Base-by-base conservation (phyloP, 2,329 filamentous ascomycete genomes). In the Pseudogymnoascus sp. region DNA sequence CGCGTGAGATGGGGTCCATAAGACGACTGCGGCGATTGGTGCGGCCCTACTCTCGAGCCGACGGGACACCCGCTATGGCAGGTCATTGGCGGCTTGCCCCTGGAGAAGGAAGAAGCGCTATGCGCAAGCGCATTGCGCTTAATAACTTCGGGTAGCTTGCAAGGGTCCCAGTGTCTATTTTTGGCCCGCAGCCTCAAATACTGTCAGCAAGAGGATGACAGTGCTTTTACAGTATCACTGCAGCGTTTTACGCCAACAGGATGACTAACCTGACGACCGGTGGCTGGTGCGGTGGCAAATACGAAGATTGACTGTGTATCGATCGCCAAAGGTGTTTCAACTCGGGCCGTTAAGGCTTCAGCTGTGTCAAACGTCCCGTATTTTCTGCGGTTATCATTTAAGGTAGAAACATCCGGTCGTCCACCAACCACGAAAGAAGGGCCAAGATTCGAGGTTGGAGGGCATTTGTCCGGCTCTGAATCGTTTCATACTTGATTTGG, bases 341-440 rank as follows among this genome's bases (percentile, higher is more conserved):
- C 47, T 54, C 47, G 47, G 47, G 47, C 47, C 47, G 47, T 54
- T 54, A 54, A 54, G 47, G 47, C 47, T 33, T 54, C 47, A 54
- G 47, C 47, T 54, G 47, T 54, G 47, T 54, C 47, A 54, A 54
- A 33, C 33, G 47, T 35, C 28, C 16, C 16, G 28, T 20, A 54
- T 54, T 54, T 35, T 16, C 47, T 54, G 47, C 16, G 33, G 47
- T 54, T 20, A 54, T 54, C 47, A 54, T 54, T 54, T 33, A 33
- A 54, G 28, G 47, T 54, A 35, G 28, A 35, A 54, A 54, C 18
- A 33, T 33, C 11, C 3, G 4, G 11, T 18, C 14, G 4, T 33
- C 47, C 6, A 33, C 6, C 5, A 20, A 33, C 6, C 28, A 33
- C 47, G n/a, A 33, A 54, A 54, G 16, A 54, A 54, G 47, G 6